phyloP scores from a whole-genome alignment of 441 rosid species.

The Biscutella auriculata region DNA sequence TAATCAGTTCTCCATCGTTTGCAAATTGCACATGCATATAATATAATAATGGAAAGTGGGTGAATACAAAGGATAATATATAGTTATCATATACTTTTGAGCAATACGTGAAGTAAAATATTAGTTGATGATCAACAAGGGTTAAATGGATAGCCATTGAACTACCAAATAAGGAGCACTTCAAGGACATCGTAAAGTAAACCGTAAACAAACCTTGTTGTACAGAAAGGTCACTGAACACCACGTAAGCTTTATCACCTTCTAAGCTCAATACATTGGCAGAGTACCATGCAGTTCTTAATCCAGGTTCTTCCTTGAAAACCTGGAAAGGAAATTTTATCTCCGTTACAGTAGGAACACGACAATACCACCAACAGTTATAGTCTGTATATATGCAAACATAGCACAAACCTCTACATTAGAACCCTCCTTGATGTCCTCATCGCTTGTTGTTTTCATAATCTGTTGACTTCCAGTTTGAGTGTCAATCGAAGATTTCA shows the following conservation, averaged over 20 bases:
- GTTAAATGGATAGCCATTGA: not conserved
- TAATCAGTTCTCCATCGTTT: not conserved
- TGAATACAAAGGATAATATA: not conserved
- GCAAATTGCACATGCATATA: not conserved
- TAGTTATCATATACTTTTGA: not conserved
- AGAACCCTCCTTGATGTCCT: constrained; percentile 61
- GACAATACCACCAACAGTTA: not conserved
- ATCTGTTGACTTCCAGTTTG: constrained; percentile 27
- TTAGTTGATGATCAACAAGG: not conserved
- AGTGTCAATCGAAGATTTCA: constrained; percentile 23
- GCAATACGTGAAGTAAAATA: not conserved
- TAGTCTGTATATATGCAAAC: not conserved
- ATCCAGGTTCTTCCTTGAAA: constrained; percentile 60
- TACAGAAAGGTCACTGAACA: constrained; percentile 49
- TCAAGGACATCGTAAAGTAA: no score
- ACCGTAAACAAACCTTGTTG: constrained; percentile 47
- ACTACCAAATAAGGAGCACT: no score
- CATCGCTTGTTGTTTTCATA: constrained; percentile 27
- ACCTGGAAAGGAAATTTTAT: constrained; percentile 32
- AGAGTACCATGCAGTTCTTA: constrained; percentile 70
- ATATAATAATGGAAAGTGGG: not conserved
- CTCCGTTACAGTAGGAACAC: not conserved
- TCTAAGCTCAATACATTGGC: constrained; percentile 64
- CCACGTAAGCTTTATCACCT: constrained; percentile 70
- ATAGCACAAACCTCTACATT: constrained; percentile 68